These are phyloP conservation scores for Candida wancherniae DNA, from an alignment of 805 yeast species.

Conservation along the genomic window DNA sequence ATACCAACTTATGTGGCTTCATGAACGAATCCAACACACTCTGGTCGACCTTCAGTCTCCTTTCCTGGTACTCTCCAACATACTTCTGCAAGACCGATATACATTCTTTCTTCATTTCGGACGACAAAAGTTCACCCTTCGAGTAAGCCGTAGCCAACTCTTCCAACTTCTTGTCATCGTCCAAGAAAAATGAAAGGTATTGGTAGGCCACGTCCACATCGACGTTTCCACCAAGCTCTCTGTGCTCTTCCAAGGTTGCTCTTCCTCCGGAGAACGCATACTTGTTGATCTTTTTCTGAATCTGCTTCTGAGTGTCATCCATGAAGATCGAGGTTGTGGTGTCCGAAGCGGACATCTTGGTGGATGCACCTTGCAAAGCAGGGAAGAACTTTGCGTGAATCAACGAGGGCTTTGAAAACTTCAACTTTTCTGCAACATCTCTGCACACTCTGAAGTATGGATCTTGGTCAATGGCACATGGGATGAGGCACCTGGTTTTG, in stretches of 20 bases:
- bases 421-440: conserved; percentile 93
- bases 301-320: conserved; percentile 91
- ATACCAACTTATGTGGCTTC: conserved; percentile 76
- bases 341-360: conserved; percentile 96
- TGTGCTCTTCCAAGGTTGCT: conserved; percentile 83
- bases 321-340: conserved; percentile 87
- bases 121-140: conserved; percentile 79
- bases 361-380: conserved; percentile 91
- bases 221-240: conserved; percentile 86
- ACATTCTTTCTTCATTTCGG: conserved; percentile 89
- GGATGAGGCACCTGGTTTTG: conserved; percentile 94
- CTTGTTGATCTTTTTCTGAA: conserved; percentile 91
- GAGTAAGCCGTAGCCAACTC: conserved; percentile 60
- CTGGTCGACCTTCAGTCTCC: conserved; percentile 63
- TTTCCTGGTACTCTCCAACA: conserved; percentile 77
- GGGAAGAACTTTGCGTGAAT: conserved; percentile 96
- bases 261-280: conserved; percentile 96
- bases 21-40: conserved; percentile 61
- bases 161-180: conserved; percentile 77
- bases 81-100: conserved; percentile 74
- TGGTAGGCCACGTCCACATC: conserved; percentile 95
- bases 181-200: conserved; percentile 81
- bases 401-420: conserved; percentile 85
- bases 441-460: conserved; percentile 97
- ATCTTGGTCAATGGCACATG: conserved; percentile 99